A percentile compares a stretch with the other conserved stretches of the same genome.
Conservation (phyloP, 805 yeast species). For the Hemisphaericaspora nanyangensis region DNA sequence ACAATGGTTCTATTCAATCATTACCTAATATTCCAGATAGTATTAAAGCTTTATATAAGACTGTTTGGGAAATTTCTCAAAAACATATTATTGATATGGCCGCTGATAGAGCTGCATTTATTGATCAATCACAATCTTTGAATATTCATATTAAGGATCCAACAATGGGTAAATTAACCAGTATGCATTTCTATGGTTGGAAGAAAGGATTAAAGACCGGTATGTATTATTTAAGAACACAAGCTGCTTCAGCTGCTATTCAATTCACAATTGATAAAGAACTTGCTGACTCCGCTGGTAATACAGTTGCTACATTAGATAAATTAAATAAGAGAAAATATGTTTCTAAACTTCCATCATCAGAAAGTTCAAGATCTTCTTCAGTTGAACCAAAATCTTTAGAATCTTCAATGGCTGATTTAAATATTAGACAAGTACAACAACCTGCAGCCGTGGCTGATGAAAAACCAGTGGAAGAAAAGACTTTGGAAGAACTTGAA, state of each 20-base stretch:
- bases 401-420: constrained; percentile 45
- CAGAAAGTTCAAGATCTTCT: constrained; percentile 19
- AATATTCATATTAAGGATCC: constrained; percentile 86
- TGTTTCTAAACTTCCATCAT: constrained; percentile 14
- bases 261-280: constrained; percentile 63
- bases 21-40: constrained; percentile 53
- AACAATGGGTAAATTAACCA: constrained; percentile 93
- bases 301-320: constrained; percentile 32
- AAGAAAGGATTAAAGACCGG: constrained; percentile 97
- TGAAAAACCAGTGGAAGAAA: constrained; percentile 13
- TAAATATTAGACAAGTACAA: constrained; percentile 25
- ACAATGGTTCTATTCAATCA: constrained; percentile 56
- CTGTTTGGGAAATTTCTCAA: constrained; percentile 62
- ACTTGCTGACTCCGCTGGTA: constrained; percentile 37
- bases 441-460: constrained; percentile 10
- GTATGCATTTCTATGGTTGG: constrained; percentile 99
- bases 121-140: constrained; percentile 91
- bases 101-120: constrained; percentile 74
- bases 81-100: constrained; percentile 58
- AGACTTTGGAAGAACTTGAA: constrained; percentile 35
- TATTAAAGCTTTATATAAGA: constrained; percentile 51
- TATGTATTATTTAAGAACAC: constrained; percentile 95
- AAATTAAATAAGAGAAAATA: constrained; percentile 39
- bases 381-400: constrained; percentile 41
- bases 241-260: constrained; percentile 96